phyloP scores from a whole-genome alignment of 176 grass and related monocot genomes.

The Hsuehochloa calcarea region DNA sequence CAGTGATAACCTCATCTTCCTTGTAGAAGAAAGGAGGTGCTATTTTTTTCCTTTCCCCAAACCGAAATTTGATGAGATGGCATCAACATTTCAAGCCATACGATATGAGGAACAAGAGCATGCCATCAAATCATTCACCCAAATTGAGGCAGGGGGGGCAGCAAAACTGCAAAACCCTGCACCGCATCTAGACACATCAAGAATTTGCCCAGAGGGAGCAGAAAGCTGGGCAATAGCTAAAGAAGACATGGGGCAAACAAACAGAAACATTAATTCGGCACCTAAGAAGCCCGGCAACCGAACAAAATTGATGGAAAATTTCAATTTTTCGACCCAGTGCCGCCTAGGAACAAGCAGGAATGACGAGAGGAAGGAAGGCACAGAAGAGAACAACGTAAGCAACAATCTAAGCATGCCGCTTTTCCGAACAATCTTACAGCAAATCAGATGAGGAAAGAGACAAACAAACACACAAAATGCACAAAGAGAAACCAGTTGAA shows the following conservation, averaged over 20 bases:
- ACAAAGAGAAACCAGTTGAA: background rate
- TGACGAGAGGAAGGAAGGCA: constrained; percentile 5
- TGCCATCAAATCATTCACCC: background rate
- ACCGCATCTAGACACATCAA: background rate
- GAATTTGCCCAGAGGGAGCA: background rate
- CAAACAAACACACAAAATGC: background rate
- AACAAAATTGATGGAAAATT: background rate
- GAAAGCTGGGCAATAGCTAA: background rate
- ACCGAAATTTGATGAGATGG: background rate
- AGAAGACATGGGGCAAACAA: background rate
- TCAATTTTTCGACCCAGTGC: background rate
- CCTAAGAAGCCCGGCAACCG: background rate
- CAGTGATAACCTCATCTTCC: background rate
- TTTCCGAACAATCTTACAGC: background rate
- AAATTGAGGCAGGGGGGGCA: background rate
- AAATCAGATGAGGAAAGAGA: background rate
- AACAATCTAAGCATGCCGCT: constrained; percentile 22
- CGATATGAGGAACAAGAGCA: background rate
- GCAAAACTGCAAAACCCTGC: background rate
- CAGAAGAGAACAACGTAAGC: background rate
- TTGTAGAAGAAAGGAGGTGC: background rate
- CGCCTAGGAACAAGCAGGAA: constrained; percentile 3
- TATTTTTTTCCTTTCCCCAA: background rate
- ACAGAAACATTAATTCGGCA: background rate
- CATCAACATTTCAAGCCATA: constrained; percentile 12